A percentile compares a stretch with the other conserved stretches of the same genome.
Evolutionary conservation across 2,329 filamentous ascomycete species (phyloP).

Genomic region (Mollisiaceae sp.): DNA sequence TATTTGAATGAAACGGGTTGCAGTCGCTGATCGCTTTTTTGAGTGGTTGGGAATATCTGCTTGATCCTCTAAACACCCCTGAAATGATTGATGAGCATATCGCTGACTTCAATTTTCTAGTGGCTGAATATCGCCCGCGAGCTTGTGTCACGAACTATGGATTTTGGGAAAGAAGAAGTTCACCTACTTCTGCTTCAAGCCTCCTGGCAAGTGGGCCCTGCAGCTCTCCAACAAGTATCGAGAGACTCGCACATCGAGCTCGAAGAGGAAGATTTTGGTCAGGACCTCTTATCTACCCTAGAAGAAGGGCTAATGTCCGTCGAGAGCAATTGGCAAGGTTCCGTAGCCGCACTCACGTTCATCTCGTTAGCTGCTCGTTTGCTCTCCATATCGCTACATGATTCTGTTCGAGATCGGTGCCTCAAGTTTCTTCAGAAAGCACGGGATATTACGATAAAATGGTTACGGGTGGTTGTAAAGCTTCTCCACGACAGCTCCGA

Average conservation of each 20-base stretch:
- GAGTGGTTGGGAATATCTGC: too few species aligned
- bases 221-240: constrained; percentile 16
- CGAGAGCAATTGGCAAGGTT: constrained; percentile 58
- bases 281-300: constrained; percentile 44
- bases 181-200: constrained; percentile 54
- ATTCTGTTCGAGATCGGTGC: constrained; percentile 35
- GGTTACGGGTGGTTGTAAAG: constrained; percentile 41
- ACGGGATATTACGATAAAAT: constrained; percentile 46
- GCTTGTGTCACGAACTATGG: constrained; percentile 52
- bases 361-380: constrained; percentile 50
- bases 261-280: constrained; percentile 43
- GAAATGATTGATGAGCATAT: too few species aligned
- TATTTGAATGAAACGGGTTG: too few species aligned
- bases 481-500: constrained; percentile 32
- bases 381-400: constrained; percentile 45
- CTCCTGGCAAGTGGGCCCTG: constrained; percentile 53
- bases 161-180: constrained; percentile 56
- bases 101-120: too few species aligned
- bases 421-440: constrained; percentile 42
- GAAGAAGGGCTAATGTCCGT: constrained; percentile 43
- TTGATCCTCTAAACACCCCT: too few species aligned
- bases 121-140: constrained; percentile 62
- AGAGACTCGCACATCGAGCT: constrained; percentile 47
- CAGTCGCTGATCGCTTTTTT: too few species aligned
- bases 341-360: constrained; percentile 47